Evolutionary conservation across 106 monocot genomes (phyloP).

Genomic region (Iris macrosiphon): DNA sequence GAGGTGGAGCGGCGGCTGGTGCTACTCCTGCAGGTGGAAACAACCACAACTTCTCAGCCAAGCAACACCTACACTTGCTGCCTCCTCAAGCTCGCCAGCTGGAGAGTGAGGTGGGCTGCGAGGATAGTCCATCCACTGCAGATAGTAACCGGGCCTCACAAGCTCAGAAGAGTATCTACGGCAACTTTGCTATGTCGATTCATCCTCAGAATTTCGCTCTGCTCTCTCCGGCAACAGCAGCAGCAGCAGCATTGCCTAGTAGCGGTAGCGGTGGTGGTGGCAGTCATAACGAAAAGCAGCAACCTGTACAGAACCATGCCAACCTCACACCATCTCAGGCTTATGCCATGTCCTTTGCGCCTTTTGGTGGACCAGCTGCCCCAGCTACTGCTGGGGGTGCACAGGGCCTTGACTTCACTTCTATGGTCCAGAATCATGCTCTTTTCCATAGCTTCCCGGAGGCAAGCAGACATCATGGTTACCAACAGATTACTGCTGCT

Average conservation of each 20-base stretch:
- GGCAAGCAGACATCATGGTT: slow-evolving; percentile 43
- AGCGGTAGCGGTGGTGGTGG: slow-evolving; percentile 12
- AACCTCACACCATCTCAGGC: slow-evolving; percentile 44
- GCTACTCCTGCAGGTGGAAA: slow-evolving; percentile 6
- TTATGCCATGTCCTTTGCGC: slow-evolving; percentile 70
- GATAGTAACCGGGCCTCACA: slow-evolving; percentile 34
- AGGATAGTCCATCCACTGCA: slow-evolving; percentile 34
- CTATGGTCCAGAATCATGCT: slow-evolving; percentile 49
- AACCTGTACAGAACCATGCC: no score
- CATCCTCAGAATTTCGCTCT: slow-evolving; percentile 59
- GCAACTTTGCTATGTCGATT: slow-evolving; percentile 50
- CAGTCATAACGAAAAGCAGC: slow-evolving; percentile 36
- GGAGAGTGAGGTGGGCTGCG: slow-evolving; percentile 23
- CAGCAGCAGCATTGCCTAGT: slow-evolving; percentile 10
- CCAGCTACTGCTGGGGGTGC: slow-evolving; percentile 4
- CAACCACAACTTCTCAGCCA: slow-evolving; percentile 22
- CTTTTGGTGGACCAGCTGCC: slow-evolving; percentile 27
- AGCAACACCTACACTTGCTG: slow-evolving; percentile 22
- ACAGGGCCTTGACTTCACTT: slow-evolving; percentile 74
- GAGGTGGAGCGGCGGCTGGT: not conserved
- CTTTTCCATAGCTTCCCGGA: slow-evolving; percentile 57
- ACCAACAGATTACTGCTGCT: slow-evolving; percentile 27
- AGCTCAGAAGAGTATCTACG: slow-evolving; percentile 43
- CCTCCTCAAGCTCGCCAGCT: slow-evolving; percentile 24
- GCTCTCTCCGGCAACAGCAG: slow-evolving; percentile 35